phyloP scores from a whole-genome alignment of 495 filamentous ascomycete genomes.

The Penicillium taxi region DNA sequence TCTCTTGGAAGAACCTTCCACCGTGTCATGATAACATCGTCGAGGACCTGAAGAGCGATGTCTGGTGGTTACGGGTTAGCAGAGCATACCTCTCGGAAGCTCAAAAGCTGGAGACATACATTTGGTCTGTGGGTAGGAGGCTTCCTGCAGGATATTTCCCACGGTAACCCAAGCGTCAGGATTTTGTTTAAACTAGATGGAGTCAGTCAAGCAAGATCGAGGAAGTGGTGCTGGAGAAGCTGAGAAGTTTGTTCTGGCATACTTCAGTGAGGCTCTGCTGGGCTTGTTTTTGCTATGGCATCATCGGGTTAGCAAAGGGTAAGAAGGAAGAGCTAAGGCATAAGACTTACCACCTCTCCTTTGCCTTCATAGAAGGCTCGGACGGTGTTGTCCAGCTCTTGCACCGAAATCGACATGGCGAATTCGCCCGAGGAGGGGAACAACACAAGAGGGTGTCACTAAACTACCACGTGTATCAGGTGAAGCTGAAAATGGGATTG shows the following conservation, averaged over 20 bases:
- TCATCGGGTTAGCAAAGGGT: constrained; percentile 8
- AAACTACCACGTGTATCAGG: too few species aligned
- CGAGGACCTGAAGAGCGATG: constrained; percentile 89
- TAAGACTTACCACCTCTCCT: constrained; percentile 67
- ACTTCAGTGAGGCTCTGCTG: constrained; percentile 92
- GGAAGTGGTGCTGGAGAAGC: neutral
- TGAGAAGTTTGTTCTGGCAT: too few species aligned
- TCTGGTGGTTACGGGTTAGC: constrained; percentile 45
- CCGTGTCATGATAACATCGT: constrained; percentile 96
- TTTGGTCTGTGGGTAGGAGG: constrained; percentile 91
- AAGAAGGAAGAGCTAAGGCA: neutral
- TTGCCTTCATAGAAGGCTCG: constrained; percentile 94
- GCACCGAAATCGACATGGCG: constrained; percentile 65
- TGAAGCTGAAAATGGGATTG: constrained; percentile 5
- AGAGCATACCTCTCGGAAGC: neutral
- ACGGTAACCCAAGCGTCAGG: constrained; percentile 96
- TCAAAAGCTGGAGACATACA: constrained; percentile 48
- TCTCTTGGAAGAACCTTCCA: constrained; percentile 96
- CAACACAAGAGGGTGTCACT: neutral
- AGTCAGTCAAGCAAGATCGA: neutral
- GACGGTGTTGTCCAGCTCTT: constrained; percentile 92
- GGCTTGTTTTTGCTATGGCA: constrained; percentile 83
- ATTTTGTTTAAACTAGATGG: constrained; percentile 86
- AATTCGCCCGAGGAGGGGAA: constrained; percentile 15
- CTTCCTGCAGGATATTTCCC: constrained; percentile 86